Evolutionary conservation across 2,329 filamentous ascomycete genomes (phyloP).

Genomic region (Cladosporium velox): DNA sequence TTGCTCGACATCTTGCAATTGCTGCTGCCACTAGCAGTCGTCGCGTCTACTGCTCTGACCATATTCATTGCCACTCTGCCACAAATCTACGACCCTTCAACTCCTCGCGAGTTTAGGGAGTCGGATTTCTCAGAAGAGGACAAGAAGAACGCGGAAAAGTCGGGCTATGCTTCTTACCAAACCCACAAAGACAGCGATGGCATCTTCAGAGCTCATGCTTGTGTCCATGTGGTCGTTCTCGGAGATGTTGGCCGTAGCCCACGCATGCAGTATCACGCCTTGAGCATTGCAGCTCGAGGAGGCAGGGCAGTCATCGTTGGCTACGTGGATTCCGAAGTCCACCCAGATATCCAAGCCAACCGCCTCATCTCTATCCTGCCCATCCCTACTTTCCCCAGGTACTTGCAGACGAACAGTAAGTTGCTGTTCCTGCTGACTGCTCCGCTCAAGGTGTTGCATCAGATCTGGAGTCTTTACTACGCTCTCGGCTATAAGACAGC

Average conservation of each 20-base stretch:
- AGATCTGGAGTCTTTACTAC: conserved; percentile 70
- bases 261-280: conserved; percentile 96
- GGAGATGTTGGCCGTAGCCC: conserved; percentile 95
- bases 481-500: conserved; percentile 72
- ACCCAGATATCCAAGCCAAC: conserved; percentile 73
- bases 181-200: conserved; percentile 26
- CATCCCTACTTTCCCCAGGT: conserved; percentile 66
- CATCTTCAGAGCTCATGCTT: conserved; percentile 44
- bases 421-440: conserved; percentile 76
- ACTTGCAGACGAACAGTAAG: conserved; percentile 67
- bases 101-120: conserved; percentile 30
- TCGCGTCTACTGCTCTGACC: conserved; percentile 51
- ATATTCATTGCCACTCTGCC: conserved; percentile 56
- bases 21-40: conserved; percentile 43
- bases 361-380: conserved; percentile 70
- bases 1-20: conserved; percentile 38
- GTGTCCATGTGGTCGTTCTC: conserved; percentile 82
- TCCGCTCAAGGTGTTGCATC: conserved; percentile 83
- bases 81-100: conserved; percentile 51
- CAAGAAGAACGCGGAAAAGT: conserved; percentile 30
- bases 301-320: conserved; percentile 82
- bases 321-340: conserved; percentile 80
- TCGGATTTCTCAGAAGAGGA: conserved; percentile 34
- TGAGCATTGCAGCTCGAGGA: conserved; percentile 84
- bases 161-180: conserved; percentile 36